phyloP scores from a whole-genome alignment of 441 rosid species.

The Hypseocharis bilobata region DNA sequence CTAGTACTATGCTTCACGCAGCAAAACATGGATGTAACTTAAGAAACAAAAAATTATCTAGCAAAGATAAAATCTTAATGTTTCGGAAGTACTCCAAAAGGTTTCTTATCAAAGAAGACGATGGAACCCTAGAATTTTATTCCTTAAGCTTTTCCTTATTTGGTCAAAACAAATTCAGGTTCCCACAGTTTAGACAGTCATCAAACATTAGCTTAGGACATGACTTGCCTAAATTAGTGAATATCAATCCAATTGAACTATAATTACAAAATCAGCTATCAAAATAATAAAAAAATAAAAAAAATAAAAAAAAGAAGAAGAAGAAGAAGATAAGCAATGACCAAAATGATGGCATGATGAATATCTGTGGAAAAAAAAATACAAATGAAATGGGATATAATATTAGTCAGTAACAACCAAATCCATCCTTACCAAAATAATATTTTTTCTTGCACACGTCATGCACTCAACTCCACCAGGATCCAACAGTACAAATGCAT shows the following conservation, averaged over 20 bases:
- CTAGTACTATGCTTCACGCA: background rate
- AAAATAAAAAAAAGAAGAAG: background rate
- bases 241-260: background rate
- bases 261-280: background rate
- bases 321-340: background rate
- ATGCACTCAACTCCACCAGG: constrained; percentile 88
- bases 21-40: background rate
- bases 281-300: too few relatives aligned
- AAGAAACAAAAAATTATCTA: background rate
- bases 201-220: background rate
- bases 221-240: background rate
- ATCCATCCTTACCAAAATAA: constrained; percentile 44
- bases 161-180: background rate
- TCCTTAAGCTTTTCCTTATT: background rate
- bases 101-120: background rate
- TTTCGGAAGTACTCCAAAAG: background rate
- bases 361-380: background rate
- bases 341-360: background rate
- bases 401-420: constrained; percentile 11
- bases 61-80: background rate
- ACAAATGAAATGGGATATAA: background rate
- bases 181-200: background rate
- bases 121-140: background rate
- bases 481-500: constrained; percentile 58
- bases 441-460: constrained; percentile 59